Conservation (phyloP, 805 yeast genomes). For the Yarrowia osloensis region DNA sequence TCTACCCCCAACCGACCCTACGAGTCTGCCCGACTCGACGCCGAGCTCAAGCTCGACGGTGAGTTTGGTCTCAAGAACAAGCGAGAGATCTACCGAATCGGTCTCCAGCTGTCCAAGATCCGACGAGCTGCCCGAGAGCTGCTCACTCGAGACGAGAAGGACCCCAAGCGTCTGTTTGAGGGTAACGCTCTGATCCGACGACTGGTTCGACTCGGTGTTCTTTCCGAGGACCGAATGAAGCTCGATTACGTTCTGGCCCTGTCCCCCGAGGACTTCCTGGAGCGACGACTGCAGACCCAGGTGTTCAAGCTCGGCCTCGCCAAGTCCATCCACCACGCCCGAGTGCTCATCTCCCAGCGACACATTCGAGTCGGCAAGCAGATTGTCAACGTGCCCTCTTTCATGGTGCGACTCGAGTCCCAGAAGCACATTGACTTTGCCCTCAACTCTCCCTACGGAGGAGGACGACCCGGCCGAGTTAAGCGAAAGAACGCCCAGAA, state of each 20-base stretch:
- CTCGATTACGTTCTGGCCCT: conserved; percentile 99
- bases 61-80: conserved; percentile 99
- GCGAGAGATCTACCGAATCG: conserved; percentile 99
- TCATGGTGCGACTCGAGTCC: conserved; percentile 99
- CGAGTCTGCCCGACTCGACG: conserved; percentile 99
- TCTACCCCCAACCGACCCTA: conserved; percentile 99
- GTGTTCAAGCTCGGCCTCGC: conserved; percentile 99
- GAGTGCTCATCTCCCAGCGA: conserved; percentile 98
- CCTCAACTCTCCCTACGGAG: conserved; percentile 99
- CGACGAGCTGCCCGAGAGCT: conserved; percentile 99
- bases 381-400: conserved; percentile 97
- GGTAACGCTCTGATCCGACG: conserved; percentile 99
- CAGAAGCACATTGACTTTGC: conserved; percentile 99
- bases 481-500: conserved; percentile 86
- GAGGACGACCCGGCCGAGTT: conserved; percentile 99
- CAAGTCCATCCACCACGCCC: conserved; percentile 99
- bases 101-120: conserved; percentile 98
- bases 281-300: conserved; percentile 99
- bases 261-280: conserved; percentile 98
- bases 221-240: conserved; percentile 99
- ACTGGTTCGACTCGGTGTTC: conserved; percentile 98
- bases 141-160: conserved; percentile 99
- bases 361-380: conserved; percentile 99
- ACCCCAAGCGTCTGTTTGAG: conserved; percentile 99
- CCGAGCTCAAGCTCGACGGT: conserved; percentile 99